Percentiles rank a stretch among this genome's conserved stretches.
Conservation (phyloP, 768 basidiomycete genomes). For the Pisolithus microcarpus region DNA sequence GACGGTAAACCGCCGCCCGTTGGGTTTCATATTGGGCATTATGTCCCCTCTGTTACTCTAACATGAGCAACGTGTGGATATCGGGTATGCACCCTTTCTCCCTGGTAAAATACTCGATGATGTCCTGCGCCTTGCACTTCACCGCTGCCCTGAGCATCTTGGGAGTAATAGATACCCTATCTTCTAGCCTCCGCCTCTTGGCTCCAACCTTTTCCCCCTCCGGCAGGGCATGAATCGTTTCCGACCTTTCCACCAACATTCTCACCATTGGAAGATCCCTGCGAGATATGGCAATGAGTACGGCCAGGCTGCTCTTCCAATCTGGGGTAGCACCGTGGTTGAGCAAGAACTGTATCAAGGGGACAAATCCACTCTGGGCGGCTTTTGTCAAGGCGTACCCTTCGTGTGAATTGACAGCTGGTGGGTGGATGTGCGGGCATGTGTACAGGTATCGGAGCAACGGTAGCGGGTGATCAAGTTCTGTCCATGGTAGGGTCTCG, state of each 20-base stretch:
- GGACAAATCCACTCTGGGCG: conserved; percentile 54
- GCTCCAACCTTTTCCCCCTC: conserved; percentile 13
- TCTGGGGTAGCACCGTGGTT: conserved; percentile 63
- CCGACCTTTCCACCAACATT: conserved; percentile 63
- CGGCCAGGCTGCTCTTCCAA: conserved; percentile 53
- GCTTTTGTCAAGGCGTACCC: conserved; percentile 83
- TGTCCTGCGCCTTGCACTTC: conserved; percentile 55
- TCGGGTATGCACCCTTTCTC: conserved; percentile 73
- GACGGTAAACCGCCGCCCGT: conserved; percentile 1
- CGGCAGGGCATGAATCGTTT: conserved; percentile 15
- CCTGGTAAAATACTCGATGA: conserved; percentile 59
- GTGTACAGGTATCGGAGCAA: conserved; percentile 54
- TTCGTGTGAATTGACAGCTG: conserved; percentile 57
- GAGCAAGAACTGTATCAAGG: conserved; percentile 67
- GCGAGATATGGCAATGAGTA: conserved; percentile 68
- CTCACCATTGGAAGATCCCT: conserved; percentile 62
- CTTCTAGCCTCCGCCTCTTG: conserved; percentile 52
- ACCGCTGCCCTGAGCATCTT: conserved; percentile 65
- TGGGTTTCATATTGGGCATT: conserved; percentile 1
- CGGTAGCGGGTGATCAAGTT: conserved; percentile 51
- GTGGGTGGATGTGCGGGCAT: conserved; percentile 31
- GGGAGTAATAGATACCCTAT: conserved; percentile 46
- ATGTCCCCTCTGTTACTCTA: conserved; percentile 19
- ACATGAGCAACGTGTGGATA: conserved; percentile 51
- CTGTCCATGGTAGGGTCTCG: conserved; percentile 32